phyloP scores from a whole-genome alignment of 192 early-diverging fungal species.

The Coemansia sp. region DNA sequence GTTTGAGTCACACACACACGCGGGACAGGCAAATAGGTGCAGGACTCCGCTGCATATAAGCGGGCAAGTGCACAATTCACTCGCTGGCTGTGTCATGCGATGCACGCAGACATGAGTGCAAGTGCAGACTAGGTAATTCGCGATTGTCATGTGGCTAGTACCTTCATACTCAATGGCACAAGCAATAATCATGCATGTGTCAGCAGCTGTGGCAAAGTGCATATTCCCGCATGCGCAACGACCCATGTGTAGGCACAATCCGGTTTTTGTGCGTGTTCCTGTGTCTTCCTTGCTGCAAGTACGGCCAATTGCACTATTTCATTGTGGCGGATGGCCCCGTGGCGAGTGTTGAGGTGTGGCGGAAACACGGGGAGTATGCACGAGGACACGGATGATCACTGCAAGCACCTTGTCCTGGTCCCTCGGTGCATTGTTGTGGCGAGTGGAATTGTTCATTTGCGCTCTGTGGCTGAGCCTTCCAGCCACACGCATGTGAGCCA shows the following conservation, averaged over 20 bases:
- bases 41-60: neutral
- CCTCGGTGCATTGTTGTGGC: constrained; percentile 7
- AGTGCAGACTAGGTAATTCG: constrained; percentile 5
- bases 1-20: neutral
- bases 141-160: constrained; percentile 25
- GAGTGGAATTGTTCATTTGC: neutral
- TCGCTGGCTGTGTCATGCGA: constrained; percentile 1
- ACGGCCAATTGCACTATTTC: neutral
- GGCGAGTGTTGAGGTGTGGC: constrained; percentile 2
- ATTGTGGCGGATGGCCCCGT: constrained; percentile 10
- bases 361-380: neutral
- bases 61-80: constrained; percentile 3
- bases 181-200: constrained; percentile 8
- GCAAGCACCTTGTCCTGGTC: neutral
- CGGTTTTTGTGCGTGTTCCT: neutral
- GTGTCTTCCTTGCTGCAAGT: neutral
- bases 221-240: constrained; percentile 5
- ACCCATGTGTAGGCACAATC: constrained; percentile 6
- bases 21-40: neutral
- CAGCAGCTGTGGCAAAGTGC: constrained; percentile 29
- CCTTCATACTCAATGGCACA: neutral
- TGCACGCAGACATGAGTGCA: constrained; percentile 8
- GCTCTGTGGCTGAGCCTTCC: neutral
- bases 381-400: neutral
- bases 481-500: neutral